Conservation (phyloP, 2,329 filamentous ascomycete species). For the Mycogone perniciosa region DNA sequence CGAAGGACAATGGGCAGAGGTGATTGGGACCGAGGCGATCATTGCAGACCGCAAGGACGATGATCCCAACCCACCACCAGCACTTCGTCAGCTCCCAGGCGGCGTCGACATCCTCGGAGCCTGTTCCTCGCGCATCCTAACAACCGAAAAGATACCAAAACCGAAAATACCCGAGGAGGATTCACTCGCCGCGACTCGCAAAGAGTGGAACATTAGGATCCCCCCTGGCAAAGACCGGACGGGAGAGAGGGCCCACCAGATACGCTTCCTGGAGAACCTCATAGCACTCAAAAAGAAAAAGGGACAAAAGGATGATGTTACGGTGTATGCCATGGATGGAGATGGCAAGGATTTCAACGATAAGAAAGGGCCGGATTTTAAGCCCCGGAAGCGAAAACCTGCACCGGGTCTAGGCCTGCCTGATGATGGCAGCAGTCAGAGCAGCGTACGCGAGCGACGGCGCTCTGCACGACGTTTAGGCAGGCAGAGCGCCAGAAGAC, state of each 20-base stretch:
- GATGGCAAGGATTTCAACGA: slow-evolving; percentile 37
- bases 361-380: slow-evolving; percentile 35
- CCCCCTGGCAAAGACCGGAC: slow-evolving; percentile 40
- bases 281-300: slow-evolving; percentile 58
- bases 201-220: slow-evolving; percentile 39
- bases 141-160: slow-evolving; percentile 55
- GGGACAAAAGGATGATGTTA: slow-evolving; percentile 61
- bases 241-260: slow-evolving; percentile 42
- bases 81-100: slow-evolving; percentile 45
- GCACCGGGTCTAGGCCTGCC: slow-evolving; percentile 12
- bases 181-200: slow-evolving; percentile 33
- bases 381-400: slow-evolving; percentile 24
- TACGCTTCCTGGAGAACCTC: slow-evolving; percentile 58
- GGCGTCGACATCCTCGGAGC: slow-evolving; percentile 67
- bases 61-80: slow-evolving; percentile 37
- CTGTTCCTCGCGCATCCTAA: slow-evolving; percentile 63
- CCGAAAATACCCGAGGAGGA: slow-evolving; percentile 34
- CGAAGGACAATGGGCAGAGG: slow-evolving; percentile 72
- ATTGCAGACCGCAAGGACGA: slow-evolving; percentile 52
- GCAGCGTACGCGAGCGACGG: slow-evolving; percentile 7
- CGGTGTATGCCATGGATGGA: slow-evolving; percentile 47
- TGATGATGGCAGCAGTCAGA: slow-evolving; percentile 20
- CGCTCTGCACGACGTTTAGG: slow-evolving; percentile 14
- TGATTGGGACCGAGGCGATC: slow-evolving; percentile 78
- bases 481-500: slow-evolving; percentile 6